A percentile compares a stretch with the other conserved stretches of the same genome.
These are phyloP conservation scores for Gillenia trifoliata DNA, from an alignment of 306 rosid species.

Conservation along the genomic window DNA sequence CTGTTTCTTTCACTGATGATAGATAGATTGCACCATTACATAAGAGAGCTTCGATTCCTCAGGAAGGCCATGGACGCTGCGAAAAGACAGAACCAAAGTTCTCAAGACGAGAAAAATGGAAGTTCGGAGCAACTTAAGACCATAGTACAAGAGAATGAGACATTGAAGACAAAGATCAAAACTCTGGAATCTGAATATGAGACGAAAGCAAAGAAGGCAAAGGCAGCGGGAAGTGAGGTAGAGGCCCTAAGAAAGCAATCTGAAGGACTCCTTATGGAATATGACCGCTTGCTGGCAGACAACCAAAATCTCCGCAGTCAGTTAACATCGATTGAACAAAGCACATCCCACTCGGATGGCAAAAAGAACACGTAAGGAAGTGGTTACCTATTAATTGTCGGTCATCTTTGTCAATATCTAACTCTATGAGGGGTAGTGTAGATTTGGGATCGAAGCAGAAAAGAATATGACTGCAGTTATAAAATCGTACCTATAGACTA, in stretches of 20 bases:
- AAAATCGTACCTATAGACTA: neutral
- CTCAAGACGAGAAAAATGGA: conserved; percentile 59
- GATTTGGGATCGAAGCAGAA: neutral
- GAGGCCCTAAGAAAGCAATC: conserved; percentile 86
- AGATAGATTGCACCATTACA: conserved; percentile 87
- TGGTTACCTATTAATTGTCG: conserved; percentile 5
- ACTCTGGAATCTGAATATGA: conserved; percentile 63
- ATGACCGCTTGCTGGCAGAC: conserved; percentile 76
- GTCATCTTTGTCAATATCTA: conserved; percentile 16
- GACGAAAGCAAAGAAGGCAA: conserved; percentile 43
- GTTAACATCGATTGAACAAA: conserved; percentile 53
- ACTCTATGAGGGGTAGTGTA: conserved; percentile 1
- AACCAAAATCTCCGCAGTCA: conserved; percentile 78
- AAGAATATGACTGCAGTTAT: neutral
- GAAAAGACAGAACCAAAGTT: conserved; percentile 75
- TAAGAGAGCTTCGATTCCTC: conserved; percentile 77
- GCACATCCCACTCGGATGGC: conserved; percentile 36
- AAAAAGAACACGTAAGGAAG: conserved; percentile 40
- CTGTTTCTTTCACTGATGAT: conserved; percentile 80
- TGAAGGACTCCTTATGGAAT: conserved; percentile 78
- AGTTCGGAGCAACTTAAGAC: conserved; percentile 48
- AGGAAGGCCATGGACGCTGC: conserved; percentile 88
- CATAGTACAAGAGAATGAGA: conserved; percentile 47
- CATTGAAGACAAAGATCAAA: conserved; percentile 43
- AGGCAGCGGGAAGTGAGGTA: conserved; percentile 53